phyloP scores from a whole-genome alignment of 208 protist genomes.

The Wallacemonas sp. region DNA sequence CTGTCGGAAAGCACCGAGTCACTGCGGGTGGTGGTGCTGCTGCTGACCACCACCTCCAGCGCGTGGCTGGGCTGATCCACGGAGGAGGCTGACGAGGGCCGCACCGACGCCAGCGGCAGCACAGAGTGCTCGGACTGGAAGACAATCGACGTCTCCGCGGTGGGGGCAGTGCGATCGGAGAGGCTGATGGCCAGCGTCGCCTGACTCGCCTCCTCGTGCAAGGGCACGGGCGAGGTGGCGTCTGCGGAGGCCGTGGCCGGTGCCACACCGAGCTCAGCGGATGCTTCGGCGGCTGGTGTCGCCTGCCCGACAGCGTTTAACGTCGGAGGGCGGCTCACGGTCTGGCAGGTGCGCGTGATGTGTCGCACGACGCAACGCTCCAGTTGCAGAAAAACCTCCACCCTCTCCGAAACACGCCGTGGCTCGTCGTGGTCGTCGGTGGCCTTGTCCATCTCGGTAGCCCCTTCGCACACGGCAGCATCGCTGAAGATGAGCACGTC shows the following conservation, averaged over 20 bases:
- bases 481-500: slow-evolving; percentile 32
- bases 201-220: neutral
- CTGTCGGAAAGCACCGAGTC: too few species aligned
- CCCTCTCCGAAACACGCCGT: too few species aligned
- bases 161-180: neutral
- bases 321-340: neutral
- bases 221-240: neutral
- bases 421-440: too few species aligned
- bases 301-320: too few species aligned
- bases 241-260: neutral
- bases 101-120: too few species aligned
- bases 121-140: slow-evolving; percentile 3
- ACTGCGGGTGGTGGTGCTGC: too few species aligned
- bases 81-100: too few species aligned
- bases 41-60: too few species aligned
- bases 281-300: too few species aligned
- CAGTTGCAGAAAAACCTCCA: neutral
- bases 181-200: neutral
- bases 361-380: slow-evolving; percentile 13
- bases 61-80: too few species aligned
- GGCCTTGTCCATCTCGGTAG: too few species aligned
- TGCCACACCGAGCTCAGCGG: neutral
- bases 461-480: neutral
- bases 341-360: neutral
- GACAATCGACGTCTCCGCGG: slow-evolving; percentile 4